Conservation (phyloP, 192 early-diverging fungal species). For the Dispira simplex region DNA sequence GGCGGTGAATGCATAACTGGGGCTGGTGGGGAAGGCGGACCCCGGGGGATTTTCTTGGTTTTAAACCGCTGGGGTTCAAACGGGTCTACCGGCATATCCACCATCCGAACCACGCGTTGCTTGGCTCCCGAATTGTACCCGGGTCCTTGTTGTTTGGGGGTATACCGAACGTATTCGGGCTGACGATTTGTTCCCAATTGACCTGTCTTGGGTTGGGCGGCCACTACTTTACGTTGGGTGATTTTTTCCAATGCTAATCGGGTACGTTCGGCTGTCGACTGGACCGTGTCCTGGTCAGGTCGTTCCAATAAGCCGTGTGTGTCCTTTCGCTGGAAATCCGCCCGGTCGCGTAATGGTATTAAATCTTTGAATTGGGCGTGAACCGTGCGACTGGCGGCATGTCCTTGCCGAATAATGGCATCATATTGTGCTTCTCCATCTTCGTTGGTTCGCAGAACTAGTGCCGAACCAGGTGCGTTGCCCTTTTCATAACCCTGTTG, state of each 20-base stretch:
- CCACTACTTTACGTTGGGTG: slow-evolving; percentile 55
- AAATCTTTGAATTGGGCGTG: slow-evolving; percentile 78
- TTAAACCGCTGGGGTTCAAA: slow-evolving; percentile 91
- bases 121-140: slow-evolving; percentile 53
- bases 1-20: slow-evolving; percentile 98
- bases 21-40: slow-evolving; percentile 82
- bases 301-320: slow-evolving; percentile 47
- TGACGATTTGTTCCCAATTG: slow-evolving; percentile 32
- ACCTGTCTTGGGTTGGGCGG: slow-evolving; percentile 40
- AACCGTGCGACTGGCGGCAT: slow-evolving; percentile 47
- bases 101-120: slow-evolving; percentile 88
- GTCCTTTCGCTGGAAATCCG: slow-evolving; percentile 42
- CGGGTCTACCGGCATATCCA: slow-evolving; percentile 90
- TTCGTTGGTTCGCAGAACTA: slow-evolving; percentile 80
- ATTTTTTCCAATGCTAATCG: slow-evolving; percentile 75
- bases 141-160: slow-evolving; percentile 57
- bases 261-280: slow-evolving; percentile 76
- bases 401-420: slow-evolving; percentile 68
- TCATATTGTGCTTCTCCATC: slow-evolving; percentile 85
- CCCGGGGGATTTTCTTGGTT: slow-evolving; percentile 77
- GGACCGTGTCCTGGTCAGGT: slow-evolving; percentile 64
- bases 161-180: slow-evolving; percentile 82
- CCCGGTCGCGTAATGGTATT: slow-evolving; percentile 48
- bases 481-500: no score
- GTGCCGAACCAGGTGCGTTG: slow-evolving; percentile 28